Percentiles rank a stretch among this genome's conserved stretches.
Evolutionary conservation across 495 filamentous ascomycete genomes (phyloP).

Genomic region (Podospora appendiculata): DNA sequence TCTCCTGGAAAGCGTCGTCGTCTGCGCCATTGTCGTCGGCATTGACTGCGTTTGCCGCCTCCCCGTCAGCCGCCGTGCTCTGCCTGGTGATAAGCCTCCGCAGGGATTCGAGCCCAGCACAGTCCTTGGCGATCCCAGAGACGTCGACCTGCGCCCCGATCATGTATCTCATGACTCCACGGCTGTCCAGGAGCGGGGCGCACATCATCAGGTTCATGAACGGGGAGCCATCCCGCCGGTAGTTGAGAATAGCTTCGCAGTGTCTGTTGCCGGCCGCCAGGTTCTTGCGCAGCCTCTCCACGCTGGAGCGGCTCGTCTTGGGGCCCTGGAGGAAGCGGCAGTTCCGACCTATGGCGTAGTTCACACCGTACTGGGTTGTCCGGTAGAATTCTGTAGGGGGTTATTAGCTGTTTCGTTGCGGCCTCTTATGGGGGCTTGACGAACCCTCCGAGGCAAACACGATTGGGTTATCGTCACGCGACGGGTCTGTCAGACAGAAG

Average conservation of each 20-base stretch:
- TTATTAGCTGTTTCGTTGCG: not conserved
- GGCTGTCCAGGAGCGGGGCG: constrained; percentile 53
- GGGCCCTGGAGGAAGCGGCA: constrained; percentile 60
- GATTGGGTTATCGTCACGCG: constrained; percentile 65
- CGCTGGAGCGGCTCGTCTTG: constrained; percentile 41
- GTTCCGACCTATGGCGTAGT: constrained; percentile 52
- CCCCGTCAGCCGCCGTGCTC: not conserved
- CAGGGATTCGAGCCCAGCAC: constrained; percentile 48
- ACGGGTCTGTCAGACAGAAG: constrained; percentile 71
- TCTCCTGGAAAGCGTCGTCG: constrained; percentile 37
- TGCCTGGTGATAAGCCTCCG: constrained; percentile 26
- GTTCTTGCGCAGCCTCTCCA: constrained; percentile 48
- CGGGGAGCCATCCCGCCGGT: constrained; percentile 55
- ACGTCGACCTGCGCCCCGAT: constrained; percentile 60
- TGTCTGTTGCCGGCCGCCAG: constrained; percentile 52
- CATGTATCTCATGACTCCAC: constrained; percentile 50
- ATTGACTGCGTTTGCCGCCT: constrained; percentile 10
- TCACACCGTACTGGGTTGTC: constrained; percentile 54
- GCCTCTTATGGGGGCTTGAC: constrained; percentile 4
- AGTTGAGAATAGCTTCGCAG: constrained; percentile 62
- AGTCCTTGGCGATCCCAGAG: constrained; percentile 49
- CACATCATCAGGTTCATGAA: constrained; percentile 65
- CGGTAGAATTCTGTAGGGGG: constrained; percentile 45
- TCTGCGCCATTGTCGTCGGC: constrained; percentile 3
- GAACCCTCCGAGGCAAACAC: constrained; percentile 71